Evolutionary conservation across 306 rosid species (phyloP).

Genomic region (Citrullus mucosospermus): DNA sequence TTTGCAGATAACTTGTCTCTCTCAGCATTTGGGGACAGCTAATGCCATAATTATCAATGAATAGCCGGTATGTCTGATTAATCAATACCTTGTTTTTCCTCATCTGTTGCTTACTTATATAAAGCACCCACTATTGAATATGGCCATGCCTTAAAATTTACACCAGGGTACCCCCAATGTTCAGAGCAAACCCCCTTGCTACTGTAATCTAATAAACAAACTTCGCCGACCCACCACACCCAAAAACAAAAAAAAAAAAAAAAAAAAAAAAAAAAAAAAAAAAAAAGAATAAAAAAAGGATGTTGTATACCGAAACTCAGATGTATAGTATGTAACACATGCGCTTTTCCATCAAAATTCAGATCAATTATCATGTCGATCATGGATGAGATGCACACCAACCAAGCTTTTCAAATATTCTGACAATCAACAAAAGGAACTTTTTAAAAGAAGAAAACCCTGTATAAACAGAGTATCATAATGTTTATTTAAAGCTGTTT

Average conservation of each 20-base stretch:
- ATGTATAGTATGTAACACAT: not conserved
- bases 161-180: slow-evolving; percentile 14
- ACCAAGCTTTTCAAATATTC: slow-evolving; percentile 15
- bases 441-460: not conserved
- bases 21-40: slow-evolving; percentile 44
- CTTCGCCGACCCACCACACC: not conserved
- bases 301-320: not conserved
- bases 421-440: slow-evolving; percentile 8
- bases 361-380: slow-evolving; percentile 1
- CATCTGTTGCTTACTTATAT: slow-evolving; percentile 18
- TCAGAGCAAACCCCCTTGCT: not conserved
- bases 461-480: slow-evolving; percentile 1
- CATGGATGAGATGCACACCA: slow-evolving; percentile 6
- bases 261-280: too few species aligned
- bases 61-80: slow-evolving; percentile 33
- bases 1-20: slow-evolving; percentile 39
- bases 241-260: not conserved
- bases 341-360: not conserved
- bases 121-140: slow-evolving; percentile 18
- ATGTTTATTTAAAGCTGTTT: slow-evolving; percentile 11
- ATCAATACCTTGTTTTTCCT: slow-evolving; percentile 34
- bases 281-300: not conserved
- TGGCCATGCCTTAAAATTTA: slow-evolving; percentile 24
- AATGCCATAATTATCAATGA: slow-evolving; percentile 28
- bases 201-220: not conserved